Evolutionary conservation across 2,329 filamentous ascomycete species (phyloP), one percentile per base, ranked within the genome.

Genomic region (Zalaria sp.): DNA sequence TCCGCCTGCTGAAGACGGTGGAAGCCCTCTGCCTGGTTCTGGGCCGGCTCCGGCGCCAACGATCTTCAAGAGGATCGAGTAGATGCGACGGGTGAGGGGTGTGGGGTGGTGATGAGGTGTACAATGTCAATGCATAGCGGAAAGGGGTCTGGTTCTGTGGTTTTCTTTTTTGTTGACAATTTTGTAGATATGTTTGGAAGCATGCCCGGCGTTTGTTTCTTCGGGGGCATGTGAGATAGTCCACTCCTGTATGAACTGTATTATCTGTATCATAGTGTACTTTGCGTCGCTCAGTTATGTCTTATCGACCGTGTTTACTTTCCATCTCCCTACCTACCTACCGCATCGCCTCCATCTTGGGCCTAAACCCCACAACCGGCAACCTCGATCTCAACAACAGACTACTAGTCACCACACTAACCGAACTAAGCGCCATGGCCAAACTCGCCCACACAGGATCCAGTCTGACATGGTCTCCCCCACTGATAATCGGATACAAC

Each of bases 371-470:
- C 25, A 71, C 46, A n/a, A 58, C 57, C 3, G 61, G 62, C 32
- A 66, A 41, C 41, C 46, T 51, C 41, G 60, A 71, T 56, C 79
- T 74, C 64, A 95, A 61, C 39, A 78, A 69, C 53, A 94, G 62
- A 64, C 83, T 89, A 58, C 86, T 93, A 55, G 76, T 64, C 39
- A 95, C 82, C 37, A 96, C 88, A 54, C 83, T 91, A 50, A 95
- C 79, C 59, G 83, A 89, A 61, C 87, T 94, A 59, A 88, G 61
- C 26, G 89, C 89, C 89, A 95, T 96, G 1, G 88, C 88, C 57
- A 94, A 62, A 49, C 79, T 81, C 4, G 88, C 89, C 88, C 88
- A 95, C 1, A 83, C 83, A 0, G 83, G 83, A 57, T 84, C 79
- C 37, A 88, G 62, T 46, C 73, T 65, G 18, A 86, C 61, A 55